Percentiles rank a stretch among this genome's conserved stretches.
Conservation (phyloP, 2,329 filamentous ascomycete genomes). For the Botrytis galanthina region DNA sequence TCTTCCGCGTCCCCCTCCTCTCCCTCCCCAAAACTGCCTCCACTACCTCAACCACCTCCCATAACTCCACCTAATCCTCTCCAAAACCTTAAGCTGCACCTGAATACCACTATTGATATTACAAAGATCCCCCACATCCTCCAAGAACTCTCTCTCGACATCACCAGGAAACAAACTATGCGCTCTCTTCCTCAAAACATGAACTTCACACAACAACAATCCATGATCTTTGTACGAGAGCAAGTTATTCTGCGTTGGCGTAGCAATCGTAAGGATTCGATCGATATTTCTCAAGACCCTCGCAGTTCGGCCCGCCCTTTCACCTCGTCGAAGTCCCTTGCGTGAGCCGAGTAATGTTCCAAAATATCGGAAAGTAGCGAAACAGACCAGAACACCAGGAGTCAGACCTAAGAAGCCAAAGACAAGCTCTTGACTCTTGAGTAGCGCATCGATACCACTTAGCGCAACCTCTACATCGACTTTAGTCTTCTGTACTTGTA, state of each 20-base stretch:
- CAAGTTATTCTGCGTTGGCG: constrained; percentile 68
- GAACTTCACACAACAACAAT: constrained; percentile 83
- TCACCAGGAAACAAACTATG: constrained; percentile 67
- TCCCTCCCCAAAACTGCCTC: constrained; percentile 21
- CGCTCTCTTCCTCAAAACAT: constrained; percentile 72
- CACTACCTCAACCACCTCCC: constrained; percentile 67
- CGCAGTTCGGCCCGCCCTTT: constrained; percentile 67
- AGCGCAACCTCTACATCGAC: constrained; percentile 96
- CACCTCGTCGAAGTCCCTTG: constrained; percentile 62
- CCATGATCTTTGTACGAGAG: constrained; percentile 92
- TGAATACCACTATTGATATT: constrained; percentile 75
- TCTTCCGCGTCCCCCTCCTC: background rate
- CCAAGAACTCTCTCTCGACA: constrained; percentile 78
- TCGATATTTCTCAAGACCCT: constrained; percentile 85
- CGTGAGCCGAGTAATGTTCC: constrained; percentile 67
- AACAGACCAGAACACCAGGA: constrained; percentile 83
- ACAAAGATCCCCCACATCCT: constrained; percentile 82
- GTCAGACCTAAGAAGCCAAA: constrained; percentile 97
- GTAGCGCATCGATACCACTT: constrained; percentile 87
- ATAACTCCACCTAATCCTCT: constrained; percentile 89
- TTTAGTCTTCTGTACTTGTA: constrained; percentile 98
- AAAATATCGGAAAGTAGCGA: constrained; percentile 72
- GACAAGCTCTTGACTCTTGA: constrained; percentile 94
- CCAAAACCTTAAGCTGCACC: constrained; percentile 73
- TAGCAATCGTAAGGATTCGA: constrained; percentile 68